phyloP scores from a whole-genome alignment of 2,329 filamentous ascomycete species.

The Dendryphion nanum region DNA sequence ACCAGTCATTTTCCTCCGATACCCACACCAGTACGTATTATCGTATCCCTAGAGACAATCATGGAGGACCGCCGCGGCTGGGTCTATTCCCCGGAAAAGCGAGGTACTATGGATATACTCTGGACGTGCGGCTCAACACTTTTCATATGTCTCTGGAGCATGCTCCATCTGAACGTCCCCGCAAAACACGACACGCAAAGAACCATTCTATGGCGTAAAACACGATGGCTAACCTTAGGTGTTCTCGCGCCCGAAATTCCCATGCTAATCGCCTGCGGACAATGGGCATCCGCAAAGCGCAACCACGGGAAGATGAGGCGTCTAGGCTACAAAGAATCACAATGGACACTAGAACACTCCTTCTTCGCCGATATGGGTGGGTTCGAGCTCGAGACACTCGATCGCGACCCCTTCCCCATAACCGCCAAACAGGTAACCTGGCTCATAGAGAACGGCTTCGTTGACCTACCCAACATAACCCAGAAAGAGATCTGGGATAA shows the following conservation, averaged over 20 bases:
- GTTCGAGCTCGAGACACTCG: conserved; percentile 12
- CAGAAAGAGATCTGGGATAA: conserved; percentile 13
- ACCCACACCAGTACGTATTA: too few species aligned
- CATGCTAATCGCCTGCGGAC: conserved; percentile 32
- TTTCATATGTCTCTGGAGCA: conserved; percentile 37
- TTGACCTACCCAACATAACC: conserved; percentile 24
- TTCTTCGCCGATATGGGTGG: conserved; percentile 27
- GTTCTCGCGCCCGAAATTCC: conserved; percentile 37
- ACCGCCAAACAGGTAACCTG: conserved; percentile 13
- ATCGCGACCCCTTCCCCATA: conserved; percentile 13
- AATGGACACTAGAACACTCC: conserved; percentile 9
- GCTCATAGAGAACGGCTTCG: conserved; percentile 8
- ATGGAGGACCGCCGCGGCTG: too few species aligned
- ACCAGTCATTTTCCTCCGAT: too few species aligned
- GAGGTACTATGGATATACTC: conserved; percentile 34
- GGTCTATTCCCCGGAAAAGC: conserved; percentile 18
- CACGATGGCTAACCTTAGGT: conserved; percentile 27
- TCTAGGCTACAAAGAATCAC: conserved; percentile 5
- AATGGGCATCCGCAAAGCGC: conserved; percentile 33
- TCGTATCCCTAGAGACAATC: too few species aligned
- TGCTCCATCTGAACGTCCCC: conserved; percentile 35
- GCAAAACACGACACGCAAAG: conserved; percentile 19
- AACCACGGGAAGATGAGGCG: conserved; percentile 22
- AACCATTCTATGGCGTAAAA: conserved; percentile 20
- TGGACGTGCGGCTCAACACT: conserved; percentile 31